A percentile compares a stretch with the other conserved stretches of the same genome.
phyloP scores from a whole-genome alignment of 805 yeast species.

The Millerago galiae region DNA sequence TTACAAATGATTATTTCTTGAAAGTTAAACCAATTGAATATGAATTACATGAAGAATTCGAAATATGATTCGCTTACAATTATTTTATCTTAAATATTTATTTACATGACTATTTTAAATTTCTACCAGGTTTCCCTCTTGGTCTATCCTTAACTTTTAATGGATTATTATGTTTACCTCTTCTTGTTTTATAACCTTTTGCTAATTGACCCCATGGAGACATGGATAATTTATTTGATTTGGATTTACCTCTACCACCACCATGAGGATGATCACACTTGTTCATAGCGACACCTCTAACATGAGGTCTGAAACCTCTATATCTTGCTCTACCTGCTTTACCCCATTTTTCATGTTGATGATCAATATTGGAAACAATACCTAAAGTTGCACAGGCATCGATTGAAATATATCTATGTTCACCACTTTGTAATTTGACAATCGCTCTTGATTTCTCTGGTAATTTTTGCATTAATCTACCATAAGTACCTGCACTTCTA shows the following conservation, averaged over 20 bases:
- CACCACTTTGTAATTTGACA: constrained; percentile 83
- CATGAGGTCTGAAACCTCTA: constrained; percentile 89
- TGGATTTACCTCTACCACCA: constrained; percentile 99
- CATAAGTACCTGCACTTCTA: constrained; percentile 92
- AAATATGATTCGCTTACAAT: background rate
- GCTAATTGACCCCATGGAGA: constrained; percentile 94
- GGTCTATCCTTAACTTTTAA: constrained; percentile 90
- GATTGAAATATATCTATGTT: constrained; percentile 80
- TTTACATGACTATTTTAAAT: constrained; percentile 8
- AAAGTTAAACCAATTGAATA: background rate
- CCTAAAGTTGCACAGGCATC: constrained; percentile 94
- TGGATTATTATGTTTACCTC: constrained; percentile 78
- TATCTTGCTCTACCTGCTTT: constrained; percentile 95
- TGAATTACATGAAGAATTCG: background rate
- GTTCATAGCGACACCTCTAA: constrained; percentile 98
- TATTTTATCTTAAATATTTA: background rate
- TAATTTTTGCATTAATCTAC: constrained; percentile 74
- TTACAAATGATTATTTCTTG: background rate
- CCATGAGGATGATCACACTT: constrained; percentile 98
- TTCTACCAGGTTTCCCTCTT: constrained; percentile 48
- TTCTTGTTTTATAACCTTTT: constrained; percentile 92
- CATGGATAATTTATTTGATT: constrained; percentile 89
- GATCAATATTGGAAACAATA: constrained; percentile 86
- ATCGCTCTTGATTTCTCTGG: constrained; percentile 68
- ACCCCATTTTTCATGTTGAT: constrained; percentile 84